Evolutionary conservation across 805 yeast species (phyloP), one percentile per base, ranked within the genome.

Genomic region (Jamesozyma jinghongensis): DNA sequence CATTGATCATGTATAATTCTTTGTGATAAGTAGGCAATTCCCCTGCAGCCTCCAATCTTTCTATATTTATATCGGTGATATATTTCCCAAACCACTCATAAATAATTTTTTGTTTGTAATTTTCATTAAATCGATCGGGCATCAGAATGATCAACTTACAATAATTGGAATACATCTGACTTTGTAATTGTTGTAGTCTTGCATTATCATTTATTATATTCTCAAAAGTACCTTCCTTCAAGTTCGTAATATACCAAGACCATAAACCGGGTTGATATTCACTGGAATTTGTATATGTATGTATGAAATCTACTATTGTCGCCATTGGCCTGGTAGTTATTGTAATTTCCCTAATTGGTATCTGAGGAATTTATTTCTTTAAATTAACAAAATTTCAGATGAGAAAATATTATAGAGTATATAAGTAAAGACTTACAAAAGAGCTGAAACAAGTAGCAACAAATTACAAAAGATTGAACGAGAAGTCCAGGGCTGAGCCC

Each of bases 191-290:
- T 8, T 20, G n/a, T 14, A 29, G 42, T 25, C 49, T 55, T 11
- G 46, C 26, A 17, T 43, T 41, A 36, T 62, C 55, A 10, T 46
- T 40, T 5, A 48, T 52, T 5, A 63, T 49, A 34, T 56, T 54
- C 39, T 63, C 67, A 41, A 63, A 62, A 10, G 52, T 50, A 0
- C 67, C 67, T 10, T 51, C 49, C 33, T 55, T 46, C 7, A 63
- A 41, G 27, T 60, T 61, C 8, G 54, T 41, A 19, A 58, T 32
- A 40, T 60, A 62, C 66, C 66, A 63, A 12, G 59, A 50, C 59
- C 62, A 59, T 20, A 62, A 41, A 3, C 52, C 56, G 29, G 26
- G 10, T 10, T 6, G 10, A 22, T 22, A 7, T 22, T 22, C 26
- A n/a, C n/a, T n/a, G n/a, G n/a, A n/a, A n/a, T n/a, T n/a, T n/a